A percentile compares a stretch with the other conserved stretches of the same genome.
Evolutionary conservation across 164 flowering plant species (phyloP).

Genomic region (Pachysandra terminalis): DNA sequence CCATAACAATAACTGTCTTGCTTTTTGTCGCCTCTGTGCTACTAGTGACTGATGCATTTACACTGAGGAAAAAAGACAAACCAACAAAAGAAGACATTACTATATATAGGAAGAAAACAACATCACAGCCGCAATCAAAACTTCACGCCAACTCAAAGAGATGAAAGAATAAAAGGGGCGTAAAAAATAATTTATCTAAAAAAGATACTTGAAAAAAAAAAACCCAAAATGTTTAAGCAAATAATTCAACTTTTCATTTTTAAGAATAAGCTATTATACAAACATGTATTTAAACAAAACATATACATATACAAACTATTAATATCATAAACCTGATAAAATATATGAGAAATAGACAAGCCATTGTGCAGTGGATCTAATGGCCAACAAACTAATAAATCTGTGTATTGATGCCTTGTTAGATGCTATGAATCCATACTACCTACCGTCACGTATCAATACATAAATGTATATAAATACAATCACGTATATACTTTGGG

Average conservation of each 20-base stretch:
- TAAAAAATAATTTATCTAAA: not conserved
- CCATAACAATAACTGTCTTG: slow-evolving; percentile 74
- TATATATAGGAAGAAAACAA: too few species aligned
- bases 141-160: not conserved
- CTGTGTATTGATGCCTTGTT: too few species aligned
- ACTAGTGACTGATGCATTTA: slow-evolving; percentile 87
- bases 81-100: not conserved
- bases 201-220: not conserved
- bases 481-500: too few species aligned
- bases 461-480: too few species aligned
- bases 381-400: too few species aligned
- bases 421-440: too few species aligned
- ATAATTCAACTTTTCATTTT: not conserved
- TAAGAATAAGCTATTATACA: not conserved
- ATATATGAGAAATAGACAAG: too few species aligned
- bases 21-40: slow-evolving; percentile 74
- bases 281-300: not conserved
- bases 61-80: slow-evolving; percentile 31
- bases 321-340: too few species aligned
- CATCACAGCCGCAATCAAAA: not conserved
- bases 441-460: too few species aligned
- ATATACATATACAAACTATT: not conserved
- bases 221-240: not conserved
- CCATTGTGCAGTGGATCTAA: too few species aligned
- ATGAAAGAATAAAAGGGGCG: not conserved